A percentile compares a stretch with the other conserved stretches of the same genome.
phyloP scores from a whole-genome alignment of 768 basidiomycete species.

The Nevesoporus exiguus region DNA sequence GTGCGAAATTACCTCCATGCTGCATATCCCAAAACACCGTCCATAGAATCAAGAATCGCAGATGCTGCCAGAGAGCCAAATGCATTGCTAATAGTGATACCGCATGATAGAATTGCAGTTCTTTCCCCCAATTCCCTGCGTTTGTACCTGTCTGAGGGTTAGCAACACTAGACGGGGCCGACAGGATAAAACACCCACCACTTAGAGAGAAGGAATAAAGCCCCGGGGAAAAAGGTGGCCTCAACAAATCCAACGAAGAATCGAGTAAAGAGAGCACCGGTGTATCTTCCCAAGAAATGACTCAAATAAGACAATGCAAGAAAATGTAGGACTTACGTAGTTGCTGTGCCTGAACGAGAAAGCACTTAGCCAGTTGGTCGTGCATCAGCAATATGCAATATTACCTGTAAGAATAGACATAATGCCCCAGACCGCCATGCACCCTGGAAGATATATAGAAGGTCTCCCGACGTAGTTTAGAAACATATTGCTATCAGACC shows the following conservation, averaged over 20 bases:
- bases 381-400: slow-evolving; percentile 3
- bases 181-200: slow-evolving; percentile 30
- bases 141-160: slow-evolving; percentile 55
- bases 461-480: slow-evolving; percentile 65
- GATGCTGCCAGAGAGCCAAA: slow-evolving; percentile 79
- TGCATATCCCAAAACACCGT: slow-evolving; percentile 60
- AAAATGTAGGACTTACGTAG: slow-evolving; percentile 26
- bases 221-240: slow-evolving; percentile 70
- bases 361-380: background rate
- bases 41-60: slow-evolving; percentile 68
- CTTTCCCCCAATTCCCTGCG: slow-evolving; percentile 66
- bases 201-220: slow-evolving; percentile 38
- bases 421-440: slow-evolving; percentile 71
- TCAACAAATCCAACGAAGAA: slow-evolving; percentile 79
- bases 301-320: background rate
- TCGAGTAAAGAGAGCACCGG: slow-evolving; percentile 60
- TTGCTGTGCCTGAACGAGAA: slow-evolving; percentile 37
- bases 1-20: slow-evolving; percentile 60
- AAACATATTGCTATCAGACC: slow-evolving; percentile 59
- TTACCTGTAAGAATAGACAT: slow-evolving; percentile 54
- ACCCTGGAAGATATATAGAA: slow-evolving; percentile 61
- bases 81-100: slow-evolving; percentile 75
- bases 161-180: slow-evolving; percentile 40
- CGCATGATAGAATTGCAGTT: slow-evolving; percentile 66
- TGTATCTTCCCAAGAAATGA: slow-evolving; percentile 43